Base-by-base conservation (phyloP, 1,139 yeast genomes). In the Candida sanyaensis region DNA sequence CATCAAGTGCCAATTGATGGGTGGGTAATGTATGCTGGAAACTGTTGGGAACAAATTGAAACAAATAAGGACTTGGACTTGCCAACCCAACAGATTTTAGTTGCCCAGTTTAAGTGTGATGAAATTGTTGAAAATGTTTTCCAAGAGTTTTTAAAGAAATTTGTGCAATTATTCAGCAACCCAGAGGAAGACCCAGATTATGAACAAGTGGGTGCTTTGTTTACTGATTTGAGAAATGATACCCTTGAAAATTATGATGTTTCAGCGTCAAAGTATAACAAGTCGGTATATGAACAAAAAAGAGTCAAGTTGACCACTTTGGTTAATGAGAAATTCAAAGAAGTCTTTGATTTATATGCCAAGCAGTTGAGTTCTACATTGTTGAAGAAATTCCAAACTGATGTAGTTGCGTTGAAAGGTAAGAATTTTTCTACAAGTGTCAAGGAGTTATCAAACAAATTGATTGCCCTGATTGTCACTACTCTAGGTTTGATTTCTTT, bases 21-120 rank as follows among this genome's bases (percentile, higher is more conserved):
- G 11, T 93, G 99, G 98, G 81, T 95, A 5, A 71, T 91, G 68
- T 93, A 93, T 61, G 92, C 97, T 1, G 86, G 84, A 48, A 88
- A 85, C 61, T 86, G 96, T 55, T 93, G 99, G 99, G 86, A 88
- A 45, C 97, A 91, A 65, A 93, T 93, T 59, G 96, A 91, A 65
- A 78, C 80, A 51, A 93, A 93, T 68, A 92, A 90, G 66, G 99
- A 93, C 63, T 79, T 93, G 57, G 99, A 93, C 67, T 77, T 93
- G 57, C 99, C 99, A 26, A 92, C 98, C 0, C 99, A 93, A 64
- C 99, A 93, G 64, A 88, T 90, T 41, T 73, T 93, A 51, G 98
- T 93, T 17, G 96, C 99, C 5, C 83, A 93, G 57, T 93, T 90
- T 69, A 84, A 96, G 61, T 93, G 99, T 66, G 96, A 92, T 59